Conservation (phyloP, 345 rosid species). For the Linum trigynum region DNA sequence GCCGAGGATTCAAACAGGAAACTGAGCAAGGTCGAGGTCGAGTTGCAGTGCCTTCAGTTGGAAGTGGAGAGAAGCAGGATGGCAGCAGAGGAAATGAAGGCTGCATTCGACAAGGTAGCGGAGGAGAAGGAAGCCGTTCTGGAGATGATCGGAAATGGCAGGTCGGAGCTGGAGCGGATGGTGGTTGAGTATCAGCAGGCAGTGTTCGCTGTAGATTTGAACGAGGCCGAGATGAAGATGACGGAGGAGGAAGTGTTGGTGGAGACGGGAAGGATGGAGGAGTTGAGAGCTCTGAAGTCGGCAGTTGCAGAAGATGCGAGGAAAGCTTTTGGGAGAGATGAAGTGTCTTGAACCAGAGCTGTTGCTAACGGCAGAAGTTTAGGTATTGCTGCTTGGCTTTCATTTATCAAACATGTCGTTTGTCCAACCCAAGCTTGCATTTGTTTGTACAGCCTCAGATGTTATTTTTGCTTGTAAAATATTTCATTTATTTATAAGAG, state of each 20-base stretch:
- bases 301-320: conserved; percentile 25
- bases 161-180: conserved; percentile 34
- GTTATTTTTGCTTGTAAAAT: too few relatives aligned
- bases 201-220: conserved; percentile 43
- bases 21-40: conserved; percentile 29
- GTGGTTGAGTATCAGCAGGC: conserved; percentile 50
- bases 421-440: too few relatives aligned
- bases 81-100: conserved; percentile 34
- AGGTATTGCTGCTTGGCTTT: too few relatives aligned
- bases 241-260: conserved; percentile 38
- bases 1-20: conserved; percentile 34
- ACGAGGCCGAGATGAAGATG: conserved; percentile 39
- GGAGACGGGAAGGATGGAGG: conserved; percentile 27
- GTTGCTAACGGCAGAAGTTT: not conserved
- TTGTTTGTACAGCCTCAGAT: too few relatives aligned
- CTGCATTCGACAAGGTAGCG: conserved; percentile 31
- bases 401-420: too few relatives aligned
- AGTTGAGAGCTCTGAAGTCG: conserved; percentile 24
- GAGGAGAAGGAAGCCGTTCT: conserved; percentile 50
- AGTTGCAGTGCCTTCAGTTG: conserved; percentile 26
- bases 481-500: too few relatives aligned
- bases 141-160: conserved; percentile 46
- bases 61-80: conserved; percentile 42
- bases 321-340: conserved; percentile 22
- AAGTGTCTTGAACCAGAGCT: conserved; percentile 44